These are phyloP conservation scores for Ascochyta viciae-villosae DNA, from an alignment of 2,329 filamentous ascomycete species.

Conservation along the genomic window DNA sequence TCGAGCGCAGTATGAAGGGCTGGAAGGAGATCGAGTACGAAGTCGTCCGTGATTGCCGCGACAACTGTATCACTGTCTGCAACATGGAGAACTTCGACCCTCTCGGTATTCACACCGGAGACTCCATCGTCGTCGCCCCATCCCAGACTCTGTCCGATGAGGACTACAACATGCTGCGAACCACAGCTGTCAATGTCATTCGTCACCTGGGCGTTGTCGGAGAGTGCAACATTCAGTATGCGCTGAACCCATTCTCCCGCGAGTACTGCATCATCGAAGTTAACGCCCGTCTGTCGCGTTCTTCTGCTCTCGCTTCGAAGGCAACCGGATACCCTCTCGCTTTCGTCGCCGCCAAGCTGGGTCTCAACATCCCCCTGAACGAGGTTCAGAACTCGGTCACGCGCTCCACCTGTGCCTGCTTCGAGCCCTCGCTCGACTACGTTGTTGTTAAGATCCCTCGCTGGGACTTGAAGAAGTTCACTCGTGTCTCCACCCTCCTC, in stretches of 20 bases:
- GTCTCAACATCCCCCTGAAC: slow-evolving; percentile 92
- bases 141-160: slow-evolving; percentile 97
- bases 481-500: slow-evolving; percentile 90
- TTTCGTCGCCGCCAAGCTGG: slow-evolving; percentile 96
- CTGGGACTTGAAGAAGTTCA: slow-evolving; percentile 99
- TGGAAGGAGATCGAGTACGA: slow-evolving; percentile 99
- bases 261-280: slow-evolving; percentile 99
- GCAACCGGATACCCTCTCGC: slow-evolving; percentile 95
- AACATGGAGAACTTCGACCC: slow-evolving; percentile 99
- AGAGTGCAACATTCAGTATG: slow-evolving; percentile 99
- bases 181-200: slow-evolving; percentile 96
- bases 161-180: slow-evolving; percentile 99
- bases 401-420: slow-evolving; percentile 94
- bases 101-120: slow-evolving; percentile 95
- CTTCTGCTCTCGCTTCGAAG: slow-evolving; percentile 94
- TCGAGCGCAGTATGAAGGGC: slow-evolving; percentile 98
- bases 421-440: slow-evolving; percentile 97
- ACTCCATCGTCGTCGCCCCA: slow-evolving; percentile 96
- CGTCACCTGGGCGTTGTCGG: slow-evolving; percentile 96
- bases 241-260: slow-evolving; percentile 89
- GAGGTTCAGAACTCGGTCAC: slow-evolving; percentile 97
- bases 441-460: slow-evolving; percentile 98
- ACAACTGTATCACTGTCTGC: slow-evolving; percentile 99
- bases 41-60: slow-evolving; percentile 90
- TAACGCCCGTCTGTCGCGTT: slow-evolving; percentile 94